Percentiles rank a stretch among this genome's conserved stretches.
Evolutionary conservation across 2,329 filamentous ascomycete genomes (phyloP).

Genomic region (Aureobasidium sp.): DNA sequence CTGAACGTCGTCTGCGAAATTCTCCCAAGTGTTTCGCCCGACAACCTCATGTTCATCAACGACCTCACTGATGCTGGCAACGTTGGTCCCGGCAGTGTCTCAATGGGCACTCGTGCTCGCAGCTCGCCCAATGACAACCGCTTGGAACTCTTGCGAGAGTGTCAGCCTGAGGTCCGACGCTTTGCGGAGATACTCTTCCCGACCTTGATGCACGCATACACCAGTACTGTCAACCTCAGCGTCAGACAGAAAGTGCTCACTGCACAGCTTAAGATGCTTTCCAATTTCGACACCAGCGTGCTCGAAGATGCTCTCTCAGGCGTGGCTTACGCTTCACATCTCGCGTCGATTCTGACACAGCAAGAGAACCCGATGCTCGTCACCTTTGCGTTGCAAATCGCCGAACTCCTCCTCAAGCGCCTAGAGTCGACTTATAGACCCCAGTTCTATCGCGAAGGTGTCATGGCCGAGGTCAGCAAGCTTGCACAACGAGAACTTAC

Average conservation of each 20-base stretch:
- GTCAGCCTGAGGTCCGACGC: constrained; percentile 76
- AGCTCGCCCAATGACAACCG: constrained; percentile 69
- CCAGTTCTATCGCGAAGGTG: constrained; percentile 94
- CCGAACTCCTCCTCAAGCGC: constrained; percentile 76
- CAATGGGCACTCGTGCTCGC: constrained; percentile 36
- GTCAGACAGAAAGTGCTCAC: constrained; percentile 92
- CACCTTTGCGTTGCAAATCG: constrained; percentile 77
- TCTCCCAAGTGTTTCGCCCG: constrained; percentile 63
- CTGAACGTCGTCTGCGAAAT: constrained; percentile 96
- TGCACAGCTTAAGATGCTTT: constrained; percentile 97
- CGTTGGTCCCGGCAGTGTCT: constrained; percentile 37
- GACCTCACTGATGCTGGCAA: constrained; percentile 43
- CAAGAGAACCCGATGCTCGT: constrained; percentile 86
- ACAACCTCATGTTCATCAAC: constrained; percentile 44
- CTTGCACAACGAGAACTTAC: constrained; percentile 48
- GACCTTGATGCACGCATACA: constrained; percentile 92
- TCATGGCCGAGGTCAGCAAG: constrained; percentile 83
- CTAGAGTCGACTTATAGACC: constrained; percentile 85
- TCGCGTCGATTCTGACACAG: constrained; percentile 91
- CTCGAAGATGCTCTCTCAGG: constrained; percentile 76
- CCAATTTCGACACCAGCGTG: constrained; percentile 79
- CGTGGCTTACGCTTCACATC: constrained; percentile 90
- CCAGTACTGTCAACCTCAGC: constrained; percentile 89
- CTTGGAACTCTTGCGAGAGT: constrained; percentile 71
- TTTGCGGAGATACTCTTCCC: constrained; percentile 91